Conservation (phyloP, 768 basidiomycete species). For the Suillus decipiens region DNA sequence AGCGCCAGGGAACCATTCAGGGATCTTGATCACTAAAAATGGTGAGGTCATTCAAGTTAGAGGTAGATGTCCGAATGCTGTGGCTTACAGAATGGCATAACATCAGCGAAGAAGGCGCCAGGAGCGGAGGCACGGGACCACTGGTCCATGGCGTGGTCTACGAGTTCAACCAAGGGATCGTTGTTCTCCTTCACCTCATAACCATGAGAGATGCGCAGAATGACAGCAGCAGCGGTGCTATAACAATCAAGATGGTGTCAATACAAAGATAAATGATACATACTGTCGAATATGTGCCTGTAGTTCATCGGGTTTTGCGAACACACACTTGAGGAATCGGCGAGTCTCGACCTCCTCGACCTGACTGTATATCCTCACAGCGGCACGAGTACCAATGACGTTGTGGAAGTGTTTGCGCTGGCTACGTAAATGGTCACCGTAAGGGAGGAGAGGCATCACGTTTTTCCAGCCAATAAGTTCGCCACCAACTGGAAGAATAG, state of each 20-base stretch:
- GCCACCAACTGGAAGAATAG: slow-evolving; percentile 43
- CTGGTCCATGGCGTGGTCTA: slow-evolving; percentile 50
- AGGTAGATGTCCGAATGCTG: background rate
- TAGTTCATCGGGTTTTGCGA: slow-evolving; percentile 38
- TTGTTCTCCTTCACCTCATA: slow-evolving; percentile 52
- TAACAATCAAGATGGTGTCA: background rate
- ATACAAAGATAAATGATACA: slow-evolving; percentile 12
- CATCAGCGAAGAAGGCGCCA: slow-evolving; percentile 52
- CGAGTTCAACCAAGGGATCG: slow-evolving; percentile 53
- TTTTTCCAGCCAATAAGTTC: slow-evolving; percentile 36
- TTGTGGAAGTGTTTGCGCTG: slow-evolving; percentile 44
- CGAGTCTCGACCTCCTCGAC: slow-evolving; percentile 44
- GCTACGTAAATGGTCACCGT: slow-evolving; percentile 42
- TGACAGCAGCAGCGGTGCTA: slow-evolving; percentile 54
- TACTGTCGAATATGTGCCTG: slow-evolving; percentile 43
- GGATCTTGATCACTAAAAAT: slow-evolving; percentile 43
- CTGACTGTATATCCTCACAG: slow-evolving; percentile 34
- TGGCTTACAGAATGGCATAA: slow-evolving; percentile 44
- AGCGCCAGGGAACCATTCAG: slow-evolving; percentile 59
- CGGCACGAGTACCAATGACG: slow-evolving; percentile 41
- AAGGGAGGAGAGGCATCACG: slow-evolving; percentile 38
- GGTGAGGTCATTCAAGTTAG: background rate
- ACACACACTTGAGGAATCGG: slow-evolving; percentile 42
- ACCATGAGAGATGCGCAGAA: slow-evolving; percentile 56
- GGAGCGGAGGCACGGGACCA: slow-evolving; percentile 51